Percentiles rank a stretch among this genome's conserved stretches.
phyloP scores from a whole-genome alignment of 768 basidiomycete species.

The Agrocybe chaxingu region DNA sequence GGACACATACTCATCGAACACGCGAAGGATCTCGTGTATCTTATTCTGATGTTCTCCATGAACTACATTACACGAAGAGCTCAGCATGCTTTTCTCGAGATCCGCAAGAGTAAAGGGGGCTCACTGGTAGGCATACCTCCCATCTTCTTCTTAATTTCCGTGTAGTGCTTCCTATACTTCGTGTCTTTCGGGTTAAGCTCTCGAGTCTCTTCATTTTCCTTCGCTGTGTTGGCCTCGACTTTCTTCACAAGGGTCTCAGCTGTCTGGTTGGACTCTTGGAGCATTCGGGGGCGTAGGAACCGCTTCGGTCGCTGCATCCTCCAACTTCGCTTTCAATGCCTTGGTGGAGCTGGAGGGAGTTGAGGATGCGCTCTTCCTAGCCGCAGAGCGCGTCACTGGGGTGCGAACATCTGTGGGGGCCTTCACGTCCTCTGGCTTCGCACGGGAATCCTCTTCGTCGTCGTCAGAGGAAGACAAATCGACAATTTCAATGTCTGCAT shows the following conservation, averaged over 20 bases:
- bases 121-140: conserved; percentile 57
- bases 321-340: background rate
- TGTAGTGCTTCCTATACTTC: conserved; percentile 50
- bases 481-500: background rate
- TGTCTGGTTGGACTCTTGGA: conserved; percentile 9
- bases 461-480: background rate
- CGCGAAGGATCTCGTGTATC: conserved; percentile 69
- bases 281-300: conserved; percentile 2
- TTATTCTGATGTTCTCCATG: conserved; percentile 60
- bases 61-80: conserved; percentile 38
- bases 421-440: background rate
- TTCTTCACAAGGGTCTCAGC: conserved; percentile 12
- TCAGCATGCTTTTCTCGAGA: background rate
- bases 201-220: conserved; percentile 19
- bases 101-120: conserved; percentile 21
- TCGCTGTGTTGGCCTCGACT: conserved; percentile 14
- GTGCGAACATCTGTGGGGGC: too few species aligned
- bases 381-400: background rate
- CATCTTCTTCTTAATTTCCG: conserved; percentile 48
- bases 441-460: background rate
- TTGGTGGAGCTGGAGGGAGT: background rate
- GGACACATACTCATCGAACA: conserved; percentile 68
- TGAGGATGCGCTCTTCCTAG: background rate
- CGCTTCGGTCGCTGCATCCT: conserved; percentile 1
- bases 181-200: conserved; percentile 47